These are phyloP conservation scores for Sesbania bispinosa DNA, from an alignment of 306 rosid species.

Conservation along the genomic window DNA sequence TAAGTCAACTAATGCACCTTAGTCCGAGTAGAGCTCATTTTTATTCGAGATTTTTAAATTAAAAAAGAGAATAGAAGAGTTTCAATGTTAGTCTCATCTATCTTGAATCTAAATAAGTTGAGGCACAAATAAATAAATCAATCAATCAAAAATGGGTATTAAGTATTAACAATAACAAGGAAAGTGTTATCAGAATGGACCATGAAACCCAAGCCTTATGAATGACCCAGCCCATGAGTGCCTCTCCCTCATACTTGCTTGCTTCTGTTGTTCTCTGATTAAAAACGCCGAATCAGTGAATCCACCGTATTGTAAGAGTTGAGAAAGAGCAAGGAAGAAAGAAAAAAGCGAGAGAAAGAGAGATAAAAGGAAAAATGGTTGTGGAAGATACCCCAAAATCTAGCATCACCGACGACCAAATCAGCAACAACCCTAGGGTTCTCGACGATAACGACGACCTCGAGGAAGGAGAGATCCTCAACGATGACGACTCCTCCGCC, in stretches of 20 bases:
- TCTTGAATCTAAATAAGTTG: too few relatives aligned
- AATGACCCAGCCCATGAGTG: background rate
- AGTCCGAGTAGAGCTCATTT: too few relatives aligned
- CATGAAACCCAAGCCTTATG: background rate
- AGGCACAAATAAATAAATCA: too few relatives aligned
- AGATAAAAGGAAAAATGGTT: conserved; percentile 34
- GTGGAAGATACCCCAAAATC: conserved; percentile 55
- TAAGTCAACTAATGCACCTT: too few relatives aligned
- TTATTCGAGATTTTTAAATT: too few relatives aligned
- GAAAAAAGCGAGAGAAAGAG: background rate
- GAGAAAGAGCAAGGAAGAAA: background rate
- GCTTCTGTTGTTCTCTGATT: background rate
- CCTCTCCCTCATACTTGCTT: too few relatives aligned
- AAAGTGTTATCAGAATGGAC: background rate
- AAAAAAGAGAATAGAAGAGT: too few relatives aligned
- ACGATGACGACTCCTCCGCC: conserved; percentile 43
- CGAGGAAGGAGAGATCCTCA: conserved; percentile 83
- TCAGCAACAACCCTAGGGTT: conserved; percentile 32
- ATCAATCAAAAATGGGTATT: too few relatives aligned
- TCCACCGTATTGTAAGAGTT: too few relatives aligned
- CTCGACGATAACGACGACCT: conserved; percentile 42
- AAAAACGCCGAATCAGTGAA: background rate
- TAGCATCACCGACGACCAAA: conserved; percentile 37
- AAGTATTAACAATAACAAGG: too few relatives aligned
- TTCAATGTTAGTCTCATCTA: too few relatives aligned